Evolutionary conservation across 768 basidiomycete genomes (phyloP).

Genomic region (Boletus reticuloceps): DNA sequence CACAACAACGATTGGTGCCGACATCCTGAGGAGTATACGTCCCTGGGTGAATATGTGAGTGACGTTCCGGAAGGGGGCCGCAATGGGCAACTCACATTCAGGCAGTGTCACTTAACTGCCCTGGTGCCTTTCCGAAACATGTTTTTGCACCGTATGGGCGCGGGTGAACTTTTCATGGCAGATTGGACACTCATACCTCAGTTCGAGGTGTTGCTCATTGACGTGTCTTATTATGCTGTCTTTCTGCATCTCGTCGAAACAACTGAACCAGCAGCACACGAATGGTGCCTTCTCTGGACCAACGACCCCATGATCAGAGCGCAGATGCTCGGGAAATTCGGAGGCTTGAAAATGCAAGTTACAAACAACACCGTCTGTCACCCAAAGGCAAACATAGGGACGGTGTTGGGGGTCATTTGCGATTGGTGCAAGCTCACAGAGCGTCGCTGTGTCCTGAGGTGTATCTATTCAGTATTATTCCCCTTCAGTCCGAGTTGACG

Average conservation of each 20-base stretch:
- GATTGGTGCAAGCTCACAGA: neutral
- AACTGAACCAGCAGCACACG: constrained; percentile 19
- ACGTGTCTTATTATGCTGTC: constrained; percentile 30
- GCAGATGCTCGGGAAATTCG: constrained; percentile 22
- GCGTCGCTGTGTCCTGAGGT: constrained; percentile 4
- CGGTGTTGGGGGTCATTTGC: constrained; percentile 2
- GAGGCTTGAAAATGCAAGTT: neutral
- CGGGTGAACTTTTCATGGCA: constrained; percentile 28
- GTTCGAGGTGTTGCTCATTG: constrained; percentile 23
- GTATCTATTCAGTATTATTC: neutral
- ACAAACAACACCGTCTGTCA: neutral
- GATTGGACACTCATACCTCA: constrained; percentile 9
- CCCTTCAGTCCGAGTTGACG: neutral
- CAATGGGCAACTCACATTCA: neutral
- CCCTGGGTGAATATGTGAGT: neutral
- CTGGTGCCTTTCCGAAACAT: constrained; percentile 10
- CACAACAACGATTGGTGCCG: too few species aligned
- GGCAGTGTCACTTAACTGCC: neutral
- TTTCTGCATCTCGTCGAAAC: constrained; percentile 19
- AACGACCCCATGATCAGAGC: constrained; percentile 16
- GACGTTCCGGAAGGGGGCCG: neutral
- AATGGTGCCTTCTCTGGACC: constrained; percentile 15
- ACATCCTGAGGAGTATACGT: neutral
- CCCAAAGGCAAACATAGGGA: constrained; percentile 20
- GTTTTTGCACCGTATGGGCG: constrained; percentile 17